phyloP scores from a whole-genome alignment of 768 basidiomycete genomes.

The Flagelloscypha sp. region DNA sequence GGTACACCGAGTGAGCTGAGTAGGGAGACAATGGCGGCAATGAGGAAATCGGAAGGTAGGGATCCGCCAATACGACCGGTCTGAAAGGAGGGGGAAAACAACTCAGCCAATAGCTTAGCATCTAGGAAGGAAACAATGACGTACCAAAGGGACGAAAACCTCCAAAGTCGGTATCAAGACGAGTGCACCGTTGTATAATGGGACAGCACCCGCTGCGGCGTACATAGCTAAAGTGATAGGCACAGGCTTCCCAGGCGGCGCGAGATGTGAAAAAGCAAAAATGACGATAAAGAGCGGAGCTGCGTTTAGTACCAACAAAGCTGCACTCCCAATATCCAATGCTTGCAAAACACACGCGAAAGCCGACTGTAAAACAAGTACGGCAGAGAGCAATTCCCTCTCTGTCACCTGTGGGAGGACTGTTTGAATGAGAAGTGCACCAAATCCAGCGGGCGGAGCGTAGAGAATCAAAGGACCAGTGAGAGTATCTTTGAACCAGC shows the following conservation, averaged over 20 bases:
- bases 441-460: slow-evolving; percentile 64
- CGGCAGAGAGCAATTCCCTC: slow-evolving; percentile 48
- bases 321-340: slow-evolving; percentile 66
- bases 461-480: slow-evolving; percentile 58
- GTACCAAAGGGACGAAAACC: slow-evolving; percentile 83
- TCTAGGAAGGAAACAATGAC: slow-evolving; percentile 13
- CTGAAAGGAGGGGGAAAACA: slow-evolving; percentile 24
- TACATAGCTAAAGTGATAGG: slow-evolving; percentile 55
- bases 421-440: slow-evolving; percentile 60
- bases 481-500: slow-evolving; percentile 78
- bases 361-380: slow-evolving; percentile 52
- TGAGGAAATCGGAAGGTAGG: slow-evolving; percentile 82
- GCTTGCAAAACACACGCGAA: slow-evolving; percentile 55
- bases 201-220: slow-evolving; percentile 46
- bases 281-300: slow-evolving; percentile 50
- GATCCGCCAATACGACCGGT: slow-evolving; percentile 78
- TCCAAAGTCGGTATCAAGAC: slow-evolving; percentile 58
- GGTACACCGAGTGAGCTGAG: slow-evolving; percentile 53
- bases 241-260: slow-evolving; percentile 20
- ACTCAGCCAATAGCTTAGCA: slow-evolving; percentile 4
- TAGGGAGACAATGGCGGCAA: slow-evolving; percentile 65
- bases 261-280: slow-evolving; percentile 29
- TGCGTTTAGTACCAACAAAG: slow-evolving; percentile 58
- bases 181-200: slow-evolving; percentile 50
- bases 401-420: slow-evolving; percentile 48